phyloP scores from a whole-genome alignment of 2,329 filamentous ascomycete genomes.

The Hypoxylon sp. region DNA sequence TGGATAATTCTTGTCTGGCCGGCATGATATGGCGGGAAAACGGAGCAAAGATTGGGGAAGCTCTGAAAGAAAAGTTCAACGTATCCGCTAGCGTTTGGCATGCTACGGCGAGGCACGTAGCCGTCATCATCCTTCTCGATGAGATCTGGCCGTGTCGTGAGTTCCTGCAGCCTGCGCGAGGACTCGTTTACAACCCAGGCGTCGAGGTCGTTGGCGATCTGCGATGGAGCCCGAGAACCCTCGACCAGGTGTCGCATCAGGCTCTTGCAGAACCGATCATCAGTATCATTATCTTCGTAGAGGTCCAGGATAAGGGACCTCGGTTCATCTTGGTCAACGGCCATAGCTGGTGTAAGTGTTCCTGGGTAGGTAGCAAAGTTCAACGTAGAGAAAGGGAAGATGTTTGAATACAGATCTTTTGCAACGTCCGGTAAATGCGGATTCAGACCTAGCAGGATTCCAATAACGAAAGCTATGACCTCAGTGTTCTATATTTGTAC shows the following conservation, averaged over 20 bases:
- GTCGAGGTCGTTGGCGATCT: slow-evolving; percentile 26
- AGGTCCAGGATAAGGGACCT: slow-evolving; percentile 21
- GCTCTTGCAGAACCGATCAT: slow-evolving; percentile 26
- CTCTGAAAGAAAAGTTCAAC: slow-evolving; percentile 33
- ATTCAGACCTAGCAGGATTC: neutral
- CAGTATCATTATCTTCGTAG: slow-evolving; percentile 20
- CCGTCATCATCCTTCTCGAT: slow-evolving; percentile 20
- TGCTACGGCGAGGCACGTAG: slow-evolving; percentile 8
- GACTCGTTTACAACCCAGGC: slow-evolving; percentile 33
- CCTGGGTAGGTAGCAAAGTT: neutral
- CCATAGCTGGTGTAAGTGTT: slow-evolving; percentile 12
- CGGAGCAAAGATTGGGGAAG: slow-evolving; percentile 31
- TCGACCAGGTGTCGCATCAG: slow-evolving; percentile 24
- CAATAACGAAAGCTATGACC: neutral
- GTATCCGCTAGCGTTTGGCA: slow-evolving; percentile 33
- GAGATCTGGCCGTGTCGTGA: slow-evolving; percentile 22
- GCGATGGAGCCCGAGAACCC: slow-evolving; percentile 25
- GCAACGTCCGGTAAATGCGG: neutral
- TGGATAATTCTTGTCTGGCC: slow-evolving; percentile 30
- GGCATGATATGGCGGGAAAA: slow-evolving; percentile 27
- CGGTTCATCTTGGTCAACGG: slow-evolving; percentile 20
- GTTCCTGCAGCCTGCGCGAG: slow-evolving; percentile 17
- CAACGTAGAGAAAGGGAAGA: neutral
- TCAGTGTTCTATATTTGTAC: neutral
- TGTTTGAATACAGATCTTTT: neutral